Evolutionary conservation across 83 land plant genomes (phyloP), one percentile per base, ranked within the genome.

Genomic region (Diphasiastrum complanatum): DNA sequence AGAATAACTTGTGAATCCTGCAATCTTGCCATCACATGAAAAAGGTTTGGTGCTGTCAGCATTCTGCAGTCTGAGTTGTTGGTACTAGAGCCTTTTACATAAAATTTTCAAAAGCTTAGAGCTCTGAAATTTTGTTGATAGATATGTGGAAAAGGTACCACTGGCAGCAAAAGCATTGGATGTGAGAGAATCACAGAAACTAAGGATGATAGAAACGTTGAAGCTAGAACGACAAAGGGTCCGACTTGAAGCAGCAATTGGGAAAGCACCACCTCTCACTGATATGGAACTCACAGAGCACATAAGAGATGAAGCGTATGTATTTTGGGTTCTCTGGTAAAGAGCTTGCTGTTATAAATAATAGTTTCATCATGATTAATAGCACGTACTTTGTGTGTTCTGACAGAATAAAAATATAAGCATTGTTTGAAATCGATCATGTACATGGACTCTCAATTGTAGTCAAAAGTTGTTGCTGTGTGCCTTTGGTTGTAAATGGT

Each of bases 61-160:
- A n/a, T n/a, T n/a, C n/a, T n/a, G n/a, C n/a, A n/a, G n/a, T n/a
- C n/a, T n/a, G n/a, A n/a, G n/a, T n/a, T n/a, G n/a, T n/a, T n/a
- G n/a, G n/a, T n/a, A n/a, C n/a, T n/a, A 38, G 43, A 8, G 43
- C 14, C 43, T 38, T 38, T 8, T 8, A 38, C 12, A 38, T 14
- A 38, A 38, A 38, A 38, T 38, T 38, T 38, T 52, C 56, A 29
- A 4, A n/a, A 55, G 32, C 26, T 38, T 32, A 55, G 10, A 35
- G 5, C 63, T 27, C 38, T 60, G 55, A 10, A 12, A 40, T 14
- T 18, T 38, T 4, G 4, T 59, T 20, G 58, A 10, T 66, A 92
- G 98, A 64, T 92, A 83, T 73, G 98, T 92, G 57, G 93, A 85
- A 80, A 83, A 64, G 28, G 99, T 95, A 22, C 99, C 99, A 45